Conservation (phyloP, 768 basidiomycete genomes). For the Agaricus subrufescens region DNA sequence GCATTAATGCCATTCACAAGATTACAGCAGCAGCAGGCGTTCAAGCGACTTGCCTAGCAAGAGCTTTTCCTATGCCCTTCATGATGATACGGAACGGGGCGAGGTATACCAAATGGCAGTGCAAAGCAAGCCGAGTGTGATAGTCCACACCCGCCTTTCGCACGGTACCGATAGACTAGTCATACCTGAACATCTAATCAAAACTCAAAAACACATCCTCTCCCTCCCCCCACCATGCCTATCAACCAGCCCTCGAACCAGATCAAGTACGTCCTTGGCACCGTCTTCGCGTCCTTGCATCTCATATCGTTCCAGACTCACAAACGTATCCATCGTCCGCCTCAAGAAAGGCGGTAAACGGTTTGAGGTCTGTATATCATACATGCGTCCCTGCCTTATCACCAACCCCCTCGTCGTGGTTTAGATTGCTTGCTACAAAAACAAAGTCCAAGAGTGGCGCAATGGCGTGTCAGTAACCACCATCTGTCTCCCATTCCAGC, state of each 20-base stretch:
- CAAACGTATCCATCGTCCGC: slow-evolving; percentile 94
- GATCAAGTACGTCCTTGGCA: slow-evolving; percentile 56
- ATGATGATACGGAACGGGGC: slow-evolving; percentile 32
- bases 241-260: slow-evolving; percentile 88
- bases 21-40: neutral
- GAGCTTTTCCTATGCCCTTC: slow-evolving; percentile 81
- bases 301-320: slow-evolving; percentile 53
- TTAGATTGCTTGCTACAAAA: slow-evolving; percentile 97
- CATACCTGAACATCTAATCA: neutral
- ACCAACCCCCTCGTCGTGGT: neutral
- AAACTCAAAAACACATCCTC: neutral
- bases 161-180: slow-evolving; percentile 5
- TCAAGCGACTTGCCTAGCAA: slow-evolving; percentile 54
- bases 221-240: slow-evolving; percentile 29
- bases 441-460: slow-evolving; percentile 97
- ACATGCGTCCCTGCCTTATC: slow-evolving; percentile 1
- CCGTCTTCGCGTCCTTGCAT: slow-evolving; percentile 1
- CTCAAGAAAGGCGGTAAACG: slow-evolving; percentile 97
- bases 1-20: neutral
- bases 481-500: neutral
- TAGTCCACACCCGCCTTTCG: slow-evolving; percentile 4
- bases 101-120: too few relatives aligned
- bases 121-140: too few relatives aligned
- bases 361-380: slow-evolving; percentile 67
- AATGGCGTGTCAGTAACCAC: slow-evolving; percentile 69